Conservation (phyloP, 148 eudicot genomes). For the Pharnaceum exiguum region DNA sequence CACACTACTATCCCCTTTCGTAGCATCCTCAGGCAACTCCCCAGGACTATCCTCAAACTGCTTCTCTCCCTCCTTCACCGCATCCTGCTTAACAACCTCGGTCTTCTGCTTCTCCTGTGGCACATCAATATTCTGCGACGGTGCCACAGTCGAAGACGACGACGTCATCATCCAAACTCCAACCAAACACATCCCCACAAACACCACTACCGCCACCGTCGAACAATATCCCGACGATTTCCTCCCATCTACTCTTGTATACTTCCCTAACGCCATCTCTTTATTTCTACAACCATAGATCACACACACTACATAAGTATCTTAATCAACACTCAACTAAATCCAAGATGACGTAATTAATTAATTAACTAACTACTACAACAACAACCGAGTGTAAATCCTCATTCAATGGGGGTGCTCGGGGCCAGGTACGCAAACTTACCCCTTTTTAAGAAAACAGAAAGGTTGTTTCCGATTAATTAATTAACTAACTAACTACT, state of each 20-base stretch:
- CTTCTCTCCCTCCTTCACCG: slow-evolving; percentile 35
- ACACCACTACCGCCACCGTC: slow-evolving; percentile 46
- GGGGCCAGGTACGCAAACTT: too few relatives aligned
- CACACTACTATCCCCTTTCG: slow-evolving; percentile 48
- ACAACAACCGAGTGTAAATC: too few relatives aligned
- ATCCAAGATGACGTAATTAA: too few relatives aligned
- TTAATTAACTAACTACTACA: too few relatives aligned
- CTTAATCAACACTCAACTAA: too few relatives aligned
- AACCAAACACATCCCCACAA: slow-evolving; percentile 66
- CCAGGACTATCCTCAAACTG: slow-evolving; percentile 77
- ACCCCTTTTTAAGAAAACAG: too few relatives aligned
- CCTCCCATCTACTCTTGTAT: slow-evolving; percentile 62
- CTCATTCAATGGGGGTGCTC: too few relatives aligned
- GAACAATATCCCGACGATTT: slow-evolving; percentile 64
- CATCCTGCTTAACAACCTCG: slow-evolving; percentile 42
- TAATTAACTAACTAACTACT: too few relatives aligned
- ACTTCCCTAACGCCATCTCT: slow-evolving; percentile 56
- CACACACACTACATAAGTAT: too few relatives aligned
- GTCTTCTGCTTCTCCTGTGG: slow-evolving; percentile 39
- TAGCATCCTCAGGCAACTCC: slow-evolving; percentile 72
- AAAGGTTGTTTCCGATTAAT: too few relatives aligned
- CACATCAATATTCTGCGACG: slow-evolving; percentile 45
- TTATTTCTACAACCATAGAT: slow-evolving; percentile 4
- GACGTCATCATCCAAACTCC: slow-evolving; percentile 84
- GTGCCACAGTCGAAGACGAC: slow-evolving; percentile 50